Base-by-base conservation (phyloP, 2,329 filamentous ascomycete species). In the Xylariomycetidae sp. region DNA sequence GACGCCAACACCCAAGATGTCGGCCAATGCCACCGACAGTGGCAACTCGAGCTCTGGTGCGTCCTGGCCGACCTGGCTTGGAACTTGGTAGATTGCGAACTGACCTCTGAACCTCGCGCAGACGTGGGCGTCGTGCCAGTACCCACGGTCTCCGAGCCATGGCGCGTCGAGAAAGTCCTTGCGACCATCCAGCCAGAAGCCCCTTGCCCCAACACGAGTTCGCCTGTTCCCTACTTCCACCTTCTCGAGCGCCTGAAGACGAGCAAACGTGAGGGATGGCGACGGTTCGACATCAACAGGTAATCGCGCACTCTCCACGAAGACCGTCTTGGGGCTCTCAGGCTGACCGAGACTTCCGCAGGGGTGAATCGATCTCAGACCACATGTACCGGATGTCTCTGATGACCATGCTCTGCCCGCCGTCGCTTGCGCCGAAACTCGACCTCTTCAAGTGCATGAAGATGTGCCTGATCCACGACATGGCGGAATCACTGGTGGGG, bases 381-480 rank as follows among this genome's bases (percentile, higher is more conserved):
- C 92, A 98, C 72, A 98, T 98, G 92, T 98, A 96, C 65, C 88
- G 92, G 64, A 98, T 98, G 92, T 87, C 89, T 31, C 76, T 98
- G 48, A 87, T 98, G 60, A 88, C 86, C 44, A 85, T 98, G 80
- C 76, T 95, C 45, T 88, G 87, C 3, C 90, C 92, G 2, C 72
- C 85, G 0, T 64, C 82, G 2, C 75, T 95, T 9, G 71, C 79
- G 3, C 63, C 76, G 1, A 74, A 74, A 24, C 70, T 96, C 52
- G 83, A 96, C 56, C 72, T 95, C 24, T 63, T 74, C 17, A 82
- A 80, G 48, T 98, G 92, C 69, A 90, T 87, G 50, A 86, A 86
- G 64, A 95, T 98, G 89, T 90, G 88, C 17, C 73, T 98, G 20
- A 70, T 98, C 27, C 92, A 98, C 67, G 92, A 98, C 64, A 95